Evolutionary conservation across 371 early-diverging fungal genomes (phyloP), one percentile per base, ranked within the genome.

Genomic region (Fennellomyces sp.): DNA sequence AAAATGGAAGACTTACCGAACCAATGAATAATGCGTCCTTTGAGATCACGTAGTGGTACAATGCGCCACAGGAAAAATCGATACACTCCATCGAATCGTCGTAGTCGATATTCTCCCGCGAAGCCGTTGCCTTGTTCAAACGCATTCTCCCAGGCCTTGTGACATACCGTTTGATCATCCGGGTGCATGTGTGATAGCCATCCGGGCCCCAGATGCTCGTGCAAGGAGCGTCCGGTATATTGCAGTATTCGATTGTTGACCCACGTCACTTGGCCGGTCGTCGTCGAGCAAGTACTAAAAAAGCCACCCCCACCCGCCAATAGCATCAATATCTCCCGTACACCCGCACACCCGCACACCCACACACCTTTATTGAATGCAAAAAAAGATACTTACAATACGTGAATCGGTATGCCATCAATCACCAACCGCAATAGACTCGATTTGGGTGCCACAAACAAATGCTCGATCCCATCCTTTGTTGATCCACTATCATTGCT

Each of bases 391-490:
- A 69, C 85, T 80, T 80, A 87, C 87, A 85, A 85, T 25, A 85
- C 85, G 70, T 83, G 84, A 39, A 82, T 84, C 3, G 88, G 73
- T 31, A 85, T 87, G 7, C 84, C 84, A 69, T 87, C 88, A 38
- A 87, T 80, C 29, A 87, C 81, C 29, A 85, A 53, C 3, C 88
- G 80, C 31, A 85, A 54, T 2, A 87, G 57, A 17, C 81, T 76
- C 12, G 85, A 78, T 48, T 81, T 83, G 5, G 85, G 87, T 12
- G 72, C 70, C 1, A 75, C 68, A 23, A 76, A 58, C 21, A 75
- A 68, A 2, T 66, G 72, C 33, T 78, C 75, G 7, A 62, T 52
- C 0, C 66, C 68, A 28, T 54, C 59, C 19, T 59, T 54, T 17
- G 12, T 49, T 27, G 38, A 33, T 17, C 45, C 45, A 23, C 23